These are phyloP conservation scores for Bjerkandera adusta DNA, from an alignment of 1,284 basidiomycete species.

Conservation along the genomic window DNA sequence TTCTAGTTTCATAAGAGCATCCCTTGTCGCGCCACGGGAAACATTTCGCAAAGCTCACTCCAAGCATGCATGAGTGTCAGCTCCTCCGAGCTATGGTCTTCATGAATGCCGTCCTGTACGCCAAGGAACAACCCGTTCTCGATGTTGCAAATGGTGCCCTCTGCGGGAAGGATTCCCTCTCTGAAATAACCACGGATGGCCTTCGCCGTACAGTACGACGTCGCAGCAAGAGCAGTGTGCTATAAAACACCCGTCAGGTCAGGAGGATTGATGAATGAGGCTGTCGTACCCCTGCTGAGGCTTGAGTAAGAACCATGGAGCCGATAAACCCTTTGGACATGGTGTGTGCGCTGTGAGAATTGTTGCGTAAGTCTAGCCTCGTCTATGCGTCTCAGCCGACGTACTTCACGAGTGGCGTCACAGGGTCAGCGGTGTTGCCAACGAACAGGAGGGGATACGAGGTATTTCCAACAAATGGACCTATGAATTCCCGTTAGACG, in stretches of 20 bases:
- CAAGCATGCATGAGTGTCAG: no score
- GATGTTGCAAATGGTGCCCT: conserved; percentile 8
- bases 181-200: conserved; percentile 11
- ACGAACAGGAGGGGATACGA: conserved; percentile 15
- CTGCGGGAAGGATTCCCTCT: conserved; percentile 7
- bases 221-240: background rate
- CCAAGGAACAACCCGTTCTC: conserved; percentile 1
- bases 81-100: no score
- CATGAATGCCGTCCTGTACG: no score
- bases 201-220: conserved; percentile 4
- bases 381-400: background rate
- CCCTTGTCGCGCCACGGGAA: no score
- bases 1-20: background rate
- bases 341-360: background rate
- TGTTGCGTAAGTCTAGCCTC: background rate
- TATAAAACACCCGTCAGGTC: background rate
- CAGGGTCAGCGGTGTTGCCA: conserved; percentile 17
- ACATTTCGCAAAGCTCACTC: no score
- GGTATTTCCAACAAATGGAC: conserved; percentile 15
- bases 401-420: conserved; percentile 8
- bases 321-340: conserved; percentile 7
- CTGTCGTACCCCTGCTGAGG: conserved; percentile 7
- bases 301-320: conserved; percentile 8
- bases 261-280: background rate
- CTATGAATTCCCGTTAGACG: conserved; percentile 2